phyloP scores from a whole-genome alignment of 805 yeast species.

The Lachancea cidri region DNA sequence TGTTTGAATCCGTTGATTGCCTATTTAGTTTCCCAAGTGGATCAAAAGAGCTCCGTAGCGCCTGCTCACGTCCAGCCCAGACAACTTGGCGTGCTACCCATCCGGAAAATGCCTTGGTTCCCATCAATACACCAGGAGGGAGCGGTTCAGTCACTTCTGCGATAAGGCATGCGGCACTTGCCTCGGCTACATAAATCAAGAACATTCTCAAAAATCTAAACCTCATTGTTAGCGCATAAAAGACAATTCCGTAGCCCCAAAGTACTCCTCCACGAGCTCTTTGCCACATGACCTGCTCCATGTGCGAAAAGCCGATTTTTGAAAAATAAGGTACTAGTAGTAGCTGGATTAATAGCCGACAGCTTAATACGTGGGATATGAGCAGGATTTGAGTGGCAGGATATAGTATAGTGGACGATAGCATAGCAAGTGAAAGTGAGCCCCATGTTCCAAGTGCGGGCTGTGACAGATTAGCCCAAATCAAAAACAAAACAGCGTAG shows the following conservation, averaged over 20 bases:
- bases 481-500: neutral
- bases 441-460: neutral
- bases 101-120: slow-evolving; percentile 10
- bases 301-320: slow-evolving; percentile 39
- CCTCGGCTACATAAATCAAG: slow-evolving; percentile 48
- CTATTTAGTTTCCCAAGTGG: neutral
- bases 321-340: slow-evolving; percentile 48
- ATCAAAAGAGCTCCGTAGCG: neutral
- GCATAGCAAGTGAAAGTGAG: neutral
- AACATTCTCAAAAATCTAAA: slow-evolving; percentile 45
- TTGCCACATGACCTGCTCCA: slow-evolving; percentile 46
- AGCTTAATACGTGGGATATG: slow-evolving; percentile 26
- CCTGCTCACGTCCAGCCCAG: slow-evolving; percentile 21
- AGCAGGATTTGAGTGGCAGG: slow-evolving; percentile 27
- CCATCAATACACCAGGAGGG: slow-evolving; percentile 22
- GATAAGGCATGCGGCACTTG: slow-evolving; percentile 47
- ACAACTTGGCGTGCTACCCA: slow-evolving; percentile 30
- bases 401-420: neutral
- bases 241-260: slow-evolving; percentile 50
- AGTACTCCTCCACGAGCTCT: slow-evolving; percentile 49
- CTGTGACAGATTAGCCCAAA: neutral
- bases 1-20: neutral
- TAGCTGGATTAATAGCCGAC: slow-evolving; percentile 38
- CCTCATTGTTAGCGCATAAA: slow-evolving; percentile 36
- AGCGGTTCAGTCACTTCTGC: slow-evolving; percentile 49